Evolutionary conservation across 2,329 filamentous ascomycete genomes (phyloP).

Genomic region (Coniella lustricola): DNA sequence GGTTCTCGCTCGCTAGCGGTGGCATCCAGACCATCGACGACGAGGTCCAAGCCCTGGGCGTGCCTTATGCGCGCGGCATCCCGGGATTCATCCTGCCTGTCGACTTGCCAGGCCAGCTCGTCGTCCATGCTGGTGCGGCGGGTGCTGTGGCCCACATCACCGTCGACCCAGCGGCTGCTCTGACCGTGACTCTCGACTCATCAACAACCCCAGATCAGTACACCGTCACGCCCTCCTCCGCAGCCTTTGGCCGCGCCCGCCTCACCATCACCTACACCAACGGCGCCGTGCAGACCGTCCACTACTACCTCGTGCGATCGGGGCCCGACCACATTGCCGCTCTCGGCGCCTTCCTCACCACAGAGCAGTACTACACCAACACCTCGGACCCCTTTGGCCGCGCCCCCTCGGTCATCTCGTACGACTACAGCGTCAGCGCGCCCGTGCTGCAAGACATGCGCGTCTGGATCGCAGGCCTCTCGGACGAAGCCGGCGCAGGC

Average conservation of each 20-base stretch:
- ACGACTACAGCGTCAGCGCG: constrained; percentile 41
- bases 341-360: constrained; percentile 47
- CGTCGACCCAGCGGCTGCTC: constrained; percentile 29
- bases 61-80: constrained; percentile 43
- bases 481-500: constrained; percentile 52
- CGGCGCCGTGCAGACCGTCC: constrained; percentile 43
- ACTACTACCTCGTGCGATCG: constrained; percentile 48
- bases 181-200: constrained; percentile 27
- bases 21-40: constrained; percentile 42
- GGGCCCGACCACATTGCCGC: constrained; percentile 36
- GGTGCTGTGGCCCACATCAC: constrained; percentile 33
- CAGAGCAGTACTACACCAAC: constrained; percentile 44
- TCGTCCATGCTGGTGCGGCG: constrained; percentile 33
- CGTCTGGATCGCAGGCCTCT: constrained; percentile 53
- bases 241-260: constrained; percentile 42
- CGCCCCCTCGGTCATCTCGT: constrained; percentile 48
- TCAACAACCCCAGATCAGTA: constrained; percentile 31
- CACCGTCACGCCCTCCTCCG: constrained; percentile 33
- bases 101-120: constrained; percentile 39
- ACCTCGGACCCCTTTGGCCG: constrained; percentile 46
- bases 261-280: constrained; percentile 42
- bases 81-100: constrained; percentile 48
- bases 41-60: constrained; percentile 33
- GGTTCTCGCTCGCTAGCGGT: constrained; percentile 39
- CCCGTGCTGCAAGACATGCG: constrained; percentile 40